These are phyloP conservation scores for Fusarium gaditjirri DNA, from an alignment of 2,329 filamentous ascomycete genomes.

Conservation along the genomic window DNA sequence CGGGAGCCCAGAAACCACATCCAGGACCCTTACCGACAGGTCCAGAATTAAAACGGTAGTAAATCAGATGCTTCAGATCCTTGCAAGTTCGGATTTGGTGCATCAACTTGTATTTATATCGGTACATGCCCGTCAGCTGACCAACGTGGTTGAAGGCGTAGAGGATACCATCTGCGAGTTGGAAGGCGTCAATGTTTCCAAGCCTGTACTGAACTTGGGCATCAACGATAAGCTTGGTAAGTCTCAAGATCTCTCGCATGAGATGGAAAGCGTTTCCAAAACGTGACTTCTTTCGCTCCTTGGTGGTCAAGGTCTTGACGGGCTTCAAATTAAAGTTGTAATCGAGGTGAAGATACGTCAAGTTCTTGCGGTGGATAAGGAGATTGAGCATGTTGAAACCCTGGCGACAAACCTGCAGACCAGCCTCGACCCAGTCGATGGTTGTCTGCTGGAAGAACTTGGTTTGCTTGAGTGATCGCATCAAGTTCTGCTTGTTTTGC, in stretches of 20 bases:
- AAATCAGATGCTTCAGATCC: slow-evolving; percentile 98
- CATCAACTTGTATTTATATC: slow-evolving; percentile 99
- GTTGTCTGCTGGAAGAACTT: slow-evolving; percentile 99
- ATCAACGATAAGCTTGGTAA: slow-evolving; percentile 98
- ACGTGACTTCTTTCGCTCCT: slow-evolving; percentile 98
- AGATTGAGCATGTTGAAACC: slow-evolving; percentile 99
- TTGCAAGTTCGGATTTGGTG: slow-evolving; percentile 99
- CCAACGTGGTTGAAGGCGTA: slow-evolving; percentile 99
- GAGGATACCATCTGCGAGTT: slow-evolving; percentile 97
- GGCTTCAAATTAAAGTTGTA: slow-evolving; percentile 99
- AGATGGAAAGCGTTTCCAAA: slow-evolving; percentile 99
- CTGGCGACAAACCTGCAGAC: slow-evolving; percentile 96
- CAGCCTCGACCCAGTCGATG: slow-evolving; percentile 99
- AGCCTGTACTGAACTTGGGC: slow-evolving; percentile 97
- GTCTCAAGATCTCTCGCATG: slow-evolving; percentile 95
- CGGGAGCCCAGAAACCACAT: slow-evolving; percentile 98
- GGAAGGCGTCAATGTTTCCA: slow-evolving; percentile 98
- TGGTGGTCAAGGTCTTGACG: slow-evolving; percentile 97
- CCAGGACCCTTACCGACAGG: slow-evolving; percentile 97
- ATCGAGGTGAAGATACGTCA: slow-evolving; percentile 97
- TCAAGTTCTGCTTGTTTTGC: slow-evolving; percentile 91
- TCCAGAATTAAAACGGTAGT: slow-evolving; percentile 98
- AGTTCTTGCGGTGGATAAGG: slow-evolving; percentile 96
- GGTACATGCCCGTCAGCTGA: slow-evolving; percentile 98
- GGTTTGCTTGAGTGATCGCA: slow-evolving; percentile 90